Conservation (phyloP, 192 early-diverging fungal genomes). For the Jimgerdemannia lactiflua region DNA sequence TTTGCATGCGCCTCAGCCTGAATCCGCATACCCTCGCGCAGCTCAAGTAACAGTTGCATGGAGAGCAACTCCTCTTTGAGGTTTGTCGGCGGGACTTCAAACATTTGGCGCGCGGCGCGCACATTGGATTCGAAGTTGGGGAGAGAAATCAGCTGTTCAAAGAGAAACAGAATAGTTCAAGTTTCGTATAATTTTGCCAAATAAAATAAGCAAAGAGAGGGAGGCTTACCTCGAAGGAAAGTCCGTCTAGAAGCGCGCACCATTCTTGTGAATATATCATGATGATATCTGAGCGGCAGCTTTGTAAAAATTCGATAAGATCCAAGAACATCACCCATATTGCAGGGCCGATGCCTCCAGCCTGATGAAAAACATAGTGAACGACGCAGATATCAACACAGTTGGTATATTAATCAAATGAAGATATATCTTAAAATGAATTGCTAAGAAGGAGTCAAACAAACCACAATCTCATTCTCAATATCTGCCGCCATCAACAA, state of each 20-base stretch:
- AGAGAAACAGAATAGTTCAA: not conserved
- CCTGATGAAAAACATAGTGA: not conserved
- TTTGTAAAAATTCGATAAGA: conserved; percentile 22
- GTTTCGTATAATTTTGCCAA: not conserved
- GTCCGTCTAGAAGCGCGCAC: conserved; percentile 18
- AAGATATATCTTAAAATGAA: not conserved
- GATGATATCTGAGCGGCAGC: conserved; percentile 18
- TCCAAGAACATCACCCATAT: conserved; percentile 30
- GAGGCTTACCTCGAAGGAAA: conserved; percentile 11
- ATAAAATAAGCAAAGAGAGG: not conserved
- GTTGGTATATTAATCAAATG: not conserved
- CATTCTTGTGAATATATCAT: conserved; percentile 25
- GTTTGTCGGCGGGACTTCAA: conserved; percentile 19
- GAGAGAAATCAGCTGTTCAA: not conserved
- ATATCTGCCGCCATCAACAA: not conserved
- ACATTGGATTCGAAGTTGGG: conserved; percentile 11
- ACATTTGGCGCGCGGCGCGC: conserved; percentile 17
- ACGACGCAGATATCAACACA: not conserved
- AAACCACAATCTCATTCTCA: not conserved
- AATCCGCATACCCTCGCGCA: conserved; percentile 22
- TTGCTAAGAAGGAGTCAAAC: not conserved
- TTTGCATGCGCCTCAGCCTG: conserved; percentile 14
- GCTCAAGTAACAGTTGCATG: conserved; percentile 16
- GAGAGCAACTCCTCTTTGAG: conserved; percentile 8
- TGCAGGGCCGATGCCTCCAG: not conserved